Evolutionary conservation across 805 yeast species (phyloP), one percentile per base, ranked within the genome.

Genomic region (Komagataella mondaviorum): DNA sequence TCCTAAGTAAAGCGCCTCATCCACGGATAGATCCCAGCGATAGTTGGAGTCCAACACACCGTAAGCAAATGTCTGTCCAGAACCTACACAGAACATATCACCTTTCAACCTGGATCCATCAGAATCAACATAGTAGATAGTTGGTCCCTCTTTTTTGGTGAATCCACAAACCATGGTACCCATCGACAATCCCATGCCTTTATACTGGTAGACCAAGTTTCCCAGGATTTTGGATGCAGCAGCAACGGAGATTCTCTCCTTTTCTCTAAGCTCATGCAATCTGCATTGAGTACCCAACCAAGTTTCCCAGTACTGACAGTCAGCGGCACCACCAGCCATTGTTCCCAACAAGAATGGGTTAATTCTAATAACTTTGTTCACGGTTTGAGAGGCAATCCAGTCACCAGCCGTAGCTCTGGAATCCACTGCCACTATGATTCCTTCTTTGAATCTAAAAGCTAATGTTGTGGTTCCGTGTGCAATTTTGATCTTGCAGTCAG

Each of bases 291-390:
- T 74, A 55, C 99, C 99, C 54, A 93, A 77, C 98, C 98, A 93
- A 44, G 97, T 88, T 71, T 93, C 98, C 99, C 99, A 93, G 70
- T 76, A 93, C 68, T 93, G 99, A 75, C 99, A 93, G 71, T 93
- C 99, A 36, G 98, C 98, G 49, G 99, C 99, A 73, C 98, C 98
- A 71, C 99, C 99, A 39, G 99, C 99, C 96, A 93, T 83, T 18
- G 99, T 93, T 57, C 99, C 99, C 60, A 93, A 76, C 56, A 93
- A 71, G 66, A 87, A 85, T 51, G 97, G 96, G 68, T 93, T 93
- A 70, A 93, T 93, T 68, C 91, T 91, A 61, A 93, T 89, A 52
- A 93, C 99, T 69, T 93, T 93, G 70, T 91, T 91, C 56, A 93
- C 99, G 2, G 97, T 89, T 67, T 90, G 97, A 14, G 97, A 89